These are phyloP conservation scores for Naganishia cerealis DNA, from an alignment of 1,284 basidiomycete species.

Conservation along the genomic window DNA sequence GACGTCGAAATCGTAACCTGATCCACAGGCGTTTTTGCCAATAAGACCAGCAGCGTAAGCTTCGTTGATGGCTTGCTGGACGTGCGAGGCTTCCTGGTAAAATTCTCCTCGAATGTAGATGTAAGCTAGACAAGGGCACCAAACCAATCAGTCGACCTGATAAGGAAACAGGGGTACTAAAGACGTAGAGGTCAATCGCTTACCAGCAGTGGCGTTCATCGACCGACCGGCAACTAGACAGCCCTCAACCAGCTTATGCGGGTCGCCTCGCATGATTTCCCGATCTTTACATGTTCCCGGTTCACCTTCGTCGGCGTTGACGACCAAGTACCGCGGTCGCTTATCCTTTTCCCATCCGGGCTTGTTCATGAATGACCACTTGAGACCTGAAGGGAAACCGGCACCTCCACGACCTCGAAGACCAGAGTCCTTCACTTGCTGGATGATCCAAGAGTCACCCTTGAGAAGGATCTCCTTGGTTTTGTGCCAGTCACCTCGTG, in stretches of 20 bases:
- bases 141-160: neutral
- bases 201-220: slow-evolving; percentile 88
- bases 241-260: slow-evolving; percentile 96
- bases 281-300: slow-evolving; percentile 99
- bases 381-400: slow-evolving; percentile 93
- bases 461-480: slow-evolving; percentile 95
- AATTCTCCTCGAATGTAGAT: slow-evolving; percentile 99
- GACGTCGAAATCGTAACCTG: slow-evolving; percentile 91
- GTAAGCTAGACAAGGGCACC: slow-evolving; percentile 65
- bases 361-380: slow-evolving; percentile 98
- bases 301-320: slow-evolving; percentile 98
- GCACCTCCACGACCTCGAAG: slow-evolving; percentile 94
- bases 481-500: slow-evolving; percentile 94
- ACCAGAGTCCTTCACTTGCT: slow-evolving; percentile 92
- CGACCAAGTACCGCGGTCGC: slow-evolving; percentile 90
- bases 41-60: slow-evolving; percentile 90
- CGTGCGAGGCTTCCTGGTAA: slow-evolving; percentile 87
- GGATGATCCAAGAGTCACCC: slow-evolving; percentile 96
- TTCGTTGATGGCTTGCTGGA: slow-evolving; percentile 92
- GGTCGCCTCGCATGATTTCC: slow-evolving; percentile 95
- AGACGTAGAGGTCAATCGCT: slow-evolving; percentile 31
- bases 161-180: neutral
- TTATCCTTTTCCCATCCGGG: slow-evolving; percentile 91
- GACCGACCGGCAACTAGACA: slow-evolving; percentile 95
- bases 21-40: slow-evolving; percentile 88